A percentile compares a stretch with the other conserved stretches of the same genome.
Conservation (phyloP, 345 rosid species). For the Eucalyptus brandiana region DNA sequence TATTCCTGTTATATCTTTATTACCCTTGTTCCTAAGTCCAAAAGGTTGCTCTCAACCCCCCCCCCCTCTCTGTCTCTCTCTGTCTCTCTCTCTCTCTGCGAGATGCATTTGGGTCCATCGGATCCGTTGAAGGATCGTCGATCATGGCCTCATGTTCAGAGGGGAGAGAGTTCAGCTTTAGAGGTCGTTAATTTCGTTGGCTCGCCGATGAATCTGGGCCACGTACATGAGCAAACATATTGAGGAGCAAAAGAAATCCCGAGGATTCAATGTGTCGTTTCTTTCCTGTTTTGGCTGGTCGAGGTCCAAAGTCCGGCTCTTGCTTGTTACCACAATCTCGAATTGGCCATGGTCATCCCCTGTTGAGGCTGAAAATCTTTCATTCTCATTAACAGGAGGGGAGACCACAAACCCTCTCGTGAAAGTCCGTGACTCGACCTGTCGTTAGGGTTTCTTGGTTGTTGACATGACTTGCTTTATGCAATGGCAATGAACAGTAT, state of each 20-base stretch:
- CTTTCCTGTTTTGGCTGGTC: neutral
- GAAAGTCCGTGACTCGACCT: neutral
- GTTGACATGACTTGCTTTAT: neutral
- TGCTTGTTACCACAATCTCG: neutral
- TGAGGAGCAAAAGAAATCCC: neutral
- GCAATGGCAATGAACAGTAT: neutral
- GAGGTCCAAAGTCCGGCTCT: neutral
- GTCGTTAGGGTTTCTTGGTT: neutral
- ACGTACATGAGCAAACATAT: neutral
- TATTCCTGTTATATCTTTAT: neutral
- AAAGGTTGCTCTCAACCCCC: neutral
- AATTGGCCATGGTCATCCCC: neutral
- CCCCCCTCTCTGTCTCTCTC: fast-evolving
- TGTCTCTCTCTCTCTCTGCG: neutral
- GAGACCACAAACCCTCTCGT: neutral
- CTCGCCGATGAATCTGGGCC: neutral
- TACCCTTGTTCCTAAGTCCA: neutral
- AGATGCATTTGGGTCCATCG: neutral
- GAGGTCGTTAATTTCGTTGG: neutral
- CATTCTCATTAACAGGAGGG: neutral
- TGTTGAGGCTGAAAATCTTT: neutral
- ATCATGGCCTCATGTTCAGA: neutral
- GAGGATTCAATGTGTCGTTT: neutral
- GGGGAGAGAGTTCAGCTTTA: neutral
- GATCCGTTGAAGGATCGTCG: neutral